phyloP scores from a whole-genome alignment of 768 basidiomycete genomes.

The Tricholoma matsutake region DNA sequence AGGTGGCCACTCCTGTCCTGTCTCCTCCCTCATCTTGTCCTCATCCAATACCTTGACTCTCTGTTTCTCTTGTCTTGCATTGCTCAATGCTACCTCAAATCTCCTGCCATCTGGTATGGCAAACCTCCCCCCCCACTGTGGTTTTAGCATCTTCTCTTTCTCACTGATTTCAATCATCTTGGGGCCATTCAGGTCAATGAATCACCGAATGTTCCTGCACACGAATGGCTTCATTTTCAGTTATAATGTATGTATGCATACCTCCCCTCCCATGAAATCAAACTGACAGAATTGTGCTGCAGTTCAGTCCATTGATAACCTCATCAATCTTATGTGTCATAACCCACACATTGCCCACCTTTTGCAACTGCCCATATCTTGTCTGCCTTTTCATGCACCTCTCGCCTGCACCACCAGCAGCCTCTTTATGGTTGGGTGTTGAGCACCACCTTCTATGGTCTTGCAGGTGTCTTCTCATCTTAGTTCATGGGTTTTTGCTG shows the following conservation, averaged over 20 bases:
- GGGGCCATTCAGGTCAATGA: background rate
- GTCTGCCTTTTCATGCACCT: background rate
- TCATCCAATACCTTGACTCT: background rate
- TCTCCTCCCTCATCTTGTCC: background rate
- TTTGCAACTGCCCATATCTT: background rate
- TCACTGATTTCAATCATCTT: background rate
- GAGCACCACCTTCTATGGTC: background rate
- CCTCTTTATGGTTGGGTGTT: background rate
- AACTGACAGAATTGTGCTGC: background rate
- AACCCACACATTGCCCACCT: background rate
- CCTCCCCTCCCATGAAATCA: background rate
- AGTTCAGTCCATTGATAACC: background rate
- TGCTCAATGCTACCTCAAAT: background rate
- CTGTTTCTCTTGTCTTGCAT: background rate
- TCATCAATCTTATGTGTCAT: background rate
- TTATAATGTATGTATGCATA: background rate
- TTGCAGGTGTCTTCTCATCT: background rate
- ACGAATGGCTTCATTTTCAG: background rate
- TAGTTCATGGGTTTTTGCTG: background rate
- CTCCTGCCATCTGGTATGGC: background rate
- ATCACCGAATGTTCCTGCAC: background rate
- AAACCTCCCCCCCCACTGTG: background rate
- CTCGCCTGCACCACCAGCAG: background rate
- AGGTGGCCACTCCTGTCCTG: background rate
- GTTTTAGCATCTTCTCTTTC: background rate